phyloP scores from a whole-genome alignment of 768 basidiomycete genomes.

The Collybia mongolica region DNA sequence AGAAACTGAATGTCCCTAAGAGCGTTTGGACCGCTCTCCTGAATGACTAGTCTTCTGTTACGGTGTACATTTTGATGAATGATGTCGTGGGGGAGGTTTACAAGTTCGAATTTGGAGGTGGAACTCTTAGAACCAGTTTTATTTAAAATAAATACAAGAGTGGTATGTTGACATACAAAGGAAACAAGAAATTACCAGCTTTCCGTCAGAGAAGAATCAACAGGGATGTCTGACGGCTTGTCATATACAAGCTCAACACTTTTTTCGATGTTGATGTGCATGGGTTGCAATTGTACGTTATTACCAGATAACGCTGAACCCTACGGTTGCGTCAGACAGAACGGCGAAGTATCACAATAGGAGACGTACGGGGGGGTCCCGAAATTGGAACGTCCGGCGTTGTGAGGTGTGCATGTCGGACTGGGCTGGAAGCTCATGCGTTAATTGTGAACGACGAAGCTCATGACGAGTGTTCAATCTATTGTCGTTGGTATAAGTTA shows the following conservation, averaged over 20 bases:
- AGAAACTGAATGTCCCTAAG: too few relatives aligned
- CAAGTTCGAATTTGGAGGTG: too few relatives aligned
- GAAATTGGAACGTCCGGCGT: not conserved
- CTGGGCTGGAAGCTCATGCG: not conserved
- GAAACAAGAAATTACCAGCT: too few relatives aligned
- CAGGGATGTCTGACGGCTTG: too few relatives aligned
- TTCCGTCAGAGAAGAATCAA: too few relatives aligned
- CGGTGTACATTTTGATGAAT: too few relatives aligned
- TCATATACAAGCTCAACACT: slow-evolving; percentile 6
- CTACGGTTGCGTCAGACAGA: not conserved
- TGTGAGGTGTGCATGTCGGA: not conserved
- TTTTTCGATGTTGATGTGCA: slow-evolving; percentile 20
- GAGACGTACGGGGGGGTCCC: not conserved
- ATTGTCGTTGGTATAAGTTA: not conserved
- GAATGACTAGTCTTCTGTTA: too few relatives aligned
- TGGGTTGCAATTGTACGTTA: slow-evolving; percentile 4
- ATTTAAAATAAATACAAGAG: too few relatives aligned
- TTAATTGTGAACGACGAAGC: slow-evolving; percentile 12
- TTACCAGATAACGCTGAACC: not conserved
- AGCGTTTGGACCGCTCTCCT: too few relatives aligned
- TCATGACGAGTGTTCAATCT: slow-evolving; percentile 20
- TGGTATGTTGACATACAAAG: too few relatives aligned
- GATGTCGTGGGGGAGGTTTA: too few relatives aligned
- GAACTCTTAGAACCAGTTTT: too few relatives aligned
- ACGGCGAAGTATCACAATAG: not conserved